Base-by-base conservation (phyloP, 2,329 filamentous ascomycete genomes). In the Fusarium piperis region DNA sequence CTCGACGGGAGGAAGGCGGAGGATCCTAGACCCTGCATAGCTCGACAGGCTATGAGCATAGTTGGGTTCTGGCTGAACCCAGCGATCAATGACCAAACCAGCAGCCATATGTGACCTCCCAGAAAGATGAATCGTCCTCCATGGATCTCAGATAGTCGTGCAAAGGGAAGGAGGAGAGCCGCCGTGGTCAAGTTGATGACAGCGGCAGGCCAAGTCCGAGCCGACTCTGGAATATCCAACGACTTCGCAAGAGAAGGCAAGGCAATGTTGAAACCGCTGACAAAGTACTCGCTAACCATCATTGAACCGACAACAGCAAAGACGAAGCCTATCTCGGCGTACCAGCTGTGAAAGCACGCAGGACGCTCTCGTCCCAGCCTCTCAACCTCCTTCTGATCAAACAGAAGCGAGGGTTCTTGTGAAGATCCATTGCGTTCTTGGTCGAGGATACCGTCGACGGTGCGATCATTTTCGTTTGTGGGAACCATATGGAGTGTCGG, bases 191-290 rank as follows among this genome's bases (percentile, higher is more conserved):
- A 76, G 12, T 92, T 91, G 44, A 90, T 88, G 48, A 90, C 86
- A 74, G 83, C 90, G 78, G 82, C 90, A 73, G 82, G 92, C 93
- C 89, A 94, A 80, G 83, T 93, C 80, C 77, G 87, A 73, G 77
- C 89, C 44, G 77, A 85, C 76, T 80, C 85, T 0, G 92, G 88
- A 41, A 96, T 94, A 39, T 89, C 62, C 5, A 96, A 85, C 1
- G 89, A 85, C 12, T 80, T 77, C 12, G 89, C 84, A 4, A 96
- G 79, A 0, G 88, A 89, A 1, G 93, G 93, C 0, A 95, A 80
- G 28, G 95, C 88, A 71, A 93, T 91, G 65, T 87, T 88, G 79
- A 95, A 96, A 46, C 94, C 93, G 57, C 91, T 92, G 62, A 95
- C 88, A 78, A 91, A 92, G 81, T 91, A 94, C 81, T 94, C 93